These are phyloP conservation scores for Fusarium sp. DNA, from an alignment of 2,329 filamentous ascomycete genomes.

Conservation along the genomic window DNA sequence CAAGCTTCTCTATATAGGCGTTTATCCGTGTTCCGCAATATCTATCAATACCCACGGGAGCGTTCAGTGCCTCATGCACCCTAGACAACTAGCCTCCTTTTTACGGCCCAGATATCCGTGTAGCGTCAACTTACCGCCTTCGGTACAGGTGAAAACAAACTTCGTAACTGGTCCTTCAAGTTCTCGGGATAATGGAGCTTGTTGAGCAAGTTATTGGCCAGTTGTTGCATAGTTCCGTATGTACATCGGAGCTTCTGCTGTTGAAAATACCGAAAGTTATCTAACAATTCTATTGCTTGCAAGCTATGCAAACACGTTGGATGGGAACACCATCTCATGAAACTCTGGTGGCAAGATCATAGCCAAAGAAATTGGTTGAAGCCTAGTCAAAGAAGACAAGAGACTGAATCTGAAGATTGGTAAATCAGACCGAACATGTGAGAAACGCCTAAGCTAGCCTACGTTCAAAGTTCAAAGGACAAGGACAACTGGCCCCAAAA, in stretches of 20 bases:
- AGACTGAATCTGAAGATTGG: background rate
- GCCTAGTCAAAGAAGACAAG: background rate
- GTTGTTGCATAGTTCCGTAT: background rate
- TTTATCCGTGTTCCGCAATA: background rate
- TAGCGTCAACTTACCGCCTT: background rate
- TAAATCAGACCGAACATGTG: background rate
- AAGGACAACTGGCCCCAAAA: background rate
- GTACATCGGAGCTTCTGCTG: background rate
- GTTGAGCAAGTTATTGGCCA: background rate
- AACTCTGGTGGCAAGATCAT: background rate
- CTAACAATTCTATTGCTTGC: background rate
- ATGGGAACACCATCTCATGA: background rate
- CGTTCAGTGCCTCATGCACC: background rate
- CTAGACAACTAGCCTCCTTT: background rate
- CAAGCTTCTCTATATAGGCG: background rate
- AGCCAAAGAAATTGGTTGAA: background rate
- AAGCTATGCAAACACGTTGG: background rate
- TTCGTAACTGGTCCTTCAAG: background rate
- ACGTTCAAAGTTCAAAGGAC: background rate
- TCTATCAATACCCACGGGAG: background rate
- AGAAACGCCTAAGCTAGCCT: background rate
- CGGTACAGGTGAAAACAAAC: background rate
- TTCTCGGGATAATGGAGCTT: background rate
- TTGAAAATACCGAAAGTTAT: background rate
- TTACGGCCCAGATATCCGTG: background rate